Percentiles rank a stretch among this genome's conserved stretches.
These are phyloP conservation scores for Phascolomyces articulosus DNA, from an alignment of 371 early-diverging fungal species.

Conservation along the genomic window DNA sequence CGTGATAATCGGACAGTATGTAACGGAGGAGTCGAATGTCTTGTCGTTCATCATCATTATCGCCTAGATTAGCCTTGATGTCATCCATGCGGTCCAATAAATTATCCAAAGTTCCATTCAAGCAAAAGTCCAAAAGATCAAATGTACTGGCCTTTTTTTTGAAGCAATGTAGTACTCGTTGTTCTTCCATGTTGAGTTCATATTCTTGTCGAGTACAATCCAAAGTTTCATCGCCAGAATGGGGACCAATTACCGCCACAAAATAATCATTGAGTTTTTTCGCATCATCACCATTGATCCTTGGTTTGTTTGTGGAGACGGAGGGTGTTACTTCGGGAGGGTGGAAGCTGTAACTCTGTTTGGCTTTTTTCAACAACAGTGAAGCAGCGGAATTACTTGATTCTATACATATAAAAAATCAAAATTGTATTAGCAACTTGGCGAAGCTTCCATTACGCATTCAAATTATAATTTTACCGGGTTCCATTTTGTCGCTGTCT, in stretches of 20 bases:
- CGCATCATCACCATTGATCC: constrained; percentile 7
- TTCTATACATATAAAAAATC: no score
- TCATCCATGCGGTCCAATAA: no score
- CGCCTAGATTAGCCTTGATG: not conserved
- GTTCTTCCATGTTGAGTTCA: constrained; percentile 10
- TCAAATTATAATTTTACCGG: no score
- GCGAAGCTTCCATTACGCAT: no score
- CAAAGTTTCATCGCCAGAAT: not conserved
- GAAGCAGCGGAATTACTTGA: no score
- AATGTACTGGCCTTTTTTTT: not conserved
- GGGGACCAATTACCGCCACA: constrained; percentile 8
- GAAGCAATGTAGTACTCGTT: not conserved
- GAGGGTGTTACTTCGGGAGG: not conserved
- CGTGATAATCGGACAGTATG: constrained; percentile 9
- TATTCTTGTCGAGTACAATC: not conserved
- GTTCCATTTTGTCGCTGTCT: no score
- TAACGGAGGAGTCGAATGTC: constrained; percentile 9
- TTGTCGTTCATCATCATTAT: not conserved
- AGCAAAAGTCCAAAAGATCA: no score
- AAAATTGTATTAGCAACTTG: no score
- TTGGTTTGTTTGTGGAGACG: constrained; percentile 6
- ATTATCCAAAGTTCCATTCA: not conserved
- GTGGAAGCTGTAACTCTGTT: no score
- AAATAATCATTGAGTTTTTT: not conserved
- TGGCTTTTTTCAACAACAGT: no score